A percentile compares a stretch with the other conserved stretches of the same genome.
These are phyloP conservation scores for Gossypium armourianum DNA, from an alignment of 441 rosid genomes.

Conservation along the genomic window DNA sequence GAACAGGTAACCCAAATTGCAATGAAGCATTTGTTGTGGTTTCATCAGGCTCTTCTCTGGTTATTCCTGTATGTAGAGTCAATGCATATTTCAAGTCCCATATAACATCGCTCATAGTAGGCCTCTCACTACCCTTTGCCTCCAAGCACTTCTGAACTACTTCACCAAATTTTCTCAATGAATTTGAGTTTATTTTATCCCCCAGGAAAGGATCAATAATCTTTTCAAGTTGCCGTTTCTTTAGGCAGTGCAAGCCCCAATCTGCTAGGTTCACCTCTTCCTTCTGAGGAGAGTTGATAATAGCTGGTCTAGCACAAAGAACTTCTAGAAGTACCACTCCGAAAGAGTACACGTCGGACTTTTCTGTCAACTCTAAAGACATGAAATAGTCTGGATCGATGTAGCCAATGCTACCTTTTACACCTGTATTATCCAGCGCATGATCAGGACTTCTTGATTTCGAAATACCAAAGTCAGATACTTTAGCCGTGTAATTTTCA, in stretches of 20 bases:
- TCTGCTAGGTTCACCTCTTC: constrained; percentile 38
- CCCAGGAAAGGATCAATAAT: constrained; percentile 30
- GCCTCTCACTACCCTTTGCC: constrained; percentile 27
- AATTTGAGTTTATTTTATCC: constrained; percentile 24
- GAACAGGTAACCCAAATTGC: neutral
- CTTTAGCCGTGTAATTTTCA: constrained; percentile 30
- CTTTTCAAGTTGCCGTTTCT: constrained; percentile 28
- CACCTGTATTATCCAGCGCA: neutral
- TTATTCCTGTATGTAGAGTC: constrained; percentile 18
- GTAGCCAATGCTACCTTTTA: constrained; percentile 15
- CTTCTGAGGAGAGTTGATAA: constrained; percentile 5
- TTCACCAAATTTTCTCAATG: constrained; percentile 36
- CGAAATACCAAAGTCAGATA: constrained; percentile 46
- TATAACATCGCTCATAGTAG: constrained; percentile 37
- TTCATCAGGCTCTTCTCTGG: constrained; percentile 22
- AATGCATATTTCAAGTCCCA: constrained; percentile 41
- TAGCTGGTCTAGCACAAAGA: constrained; percentile 32
- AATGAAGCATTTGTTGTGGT: constrained; percentile 15
- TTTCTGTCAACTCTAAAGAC: constrained; percentile 16
- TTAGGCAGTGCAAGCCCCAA: constrained; percentile 30
- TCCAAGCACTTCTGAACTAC: constrained; percentile 36
- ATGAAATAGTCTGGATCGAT: constrained; percentile 13
- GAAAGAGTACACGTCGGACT: constrained; percentile 19
- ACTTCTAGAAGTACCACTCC: constrained; percentile 20
- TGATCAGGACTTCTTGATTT: constrained; percentile 26